Conservation (phyloP, 192 early-diverging fungal genomes). For the Funneliformis mosseae region DNA sequence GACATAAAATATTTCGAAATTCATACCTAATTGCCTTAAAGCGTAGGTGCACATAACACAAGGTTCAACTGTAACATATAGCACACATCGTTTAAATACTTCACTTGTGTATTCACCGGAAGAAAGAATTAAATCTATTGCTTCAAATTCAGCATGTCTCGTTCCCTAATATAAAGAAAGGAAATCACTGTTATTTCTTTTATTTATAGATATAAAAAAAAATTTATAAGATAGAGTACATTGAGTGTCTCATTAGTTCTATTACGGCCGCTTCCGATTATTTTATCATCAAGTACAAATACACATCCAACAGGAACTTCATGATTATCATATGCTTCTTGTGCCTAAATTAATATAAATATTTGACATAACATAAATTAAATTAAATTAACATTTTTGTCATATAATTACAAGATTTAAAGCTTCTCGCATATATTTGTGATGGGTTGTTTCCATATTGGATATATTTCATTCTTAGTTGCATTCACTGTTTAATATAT, state of each 20-base stretch:
- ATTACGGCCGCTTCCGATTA: conserved; percentile 87
- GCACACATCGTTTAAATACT: conserved; percentile 56
- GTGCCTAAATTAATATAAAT: conserved; percentile 50
- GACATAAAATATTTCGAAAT: not conserved
- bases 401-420: conserved; percentile 37
- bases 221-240: conserved; percentile 50
- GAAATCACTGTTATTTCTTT: not conserved
- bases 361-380: not conserved
- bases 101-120: conserved; percentile 40
- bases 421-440: conserved; percentile 42
- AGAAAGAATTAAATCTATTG: conserved; percentile 77
- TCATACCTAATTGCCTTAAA: conserved; percentile 70
- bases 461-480: not conserved
- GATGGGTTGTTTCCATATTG: conserved; percentile 28
- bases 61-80: conserved; percentile 98
- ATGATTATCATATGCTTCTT: conserved; percentile 76
- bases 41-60: conserved; percentile 98
- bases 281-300: conserved; percentile 67
- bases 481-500: too few relatives aligned
- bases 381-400: not conserved
- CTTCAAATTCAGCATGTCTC: conserved; percentile 93
- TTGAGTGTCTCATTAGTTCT: conserved; percentile 85
- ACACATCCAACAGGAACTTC: conserved; percentile 99
- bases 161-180: conserved; percentile 63
- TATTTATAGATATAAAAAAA: not conserved